Evolutionary conservation across 1,139 yeast species (phyloP).

Genomic region (Taiozyma sp.): DNA sequence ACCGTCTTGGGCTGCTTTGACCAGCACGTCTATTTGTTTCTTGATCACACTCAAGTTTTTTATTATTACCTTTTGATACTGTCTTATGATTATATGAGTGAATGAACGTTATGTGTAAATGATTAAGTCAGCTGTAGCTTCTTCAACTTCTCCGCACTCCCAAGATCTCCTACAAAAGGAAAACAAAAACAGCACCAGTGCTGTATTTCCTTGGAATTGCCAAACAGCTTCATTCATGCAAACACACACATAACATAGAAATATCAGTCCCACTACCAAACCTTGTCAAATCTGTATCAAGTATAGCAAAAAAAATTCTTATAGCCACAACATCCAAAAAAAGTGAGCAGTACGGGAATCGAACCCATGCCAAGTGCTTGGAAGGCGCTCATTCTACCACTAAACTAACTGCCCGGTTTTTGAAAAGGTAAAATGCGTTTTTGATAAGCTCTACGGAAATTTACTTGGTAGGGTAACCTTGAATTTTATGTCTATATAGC

Average conservation of each 20-base stretch:
- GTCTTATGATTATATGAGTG: not conserved
- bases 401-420: slow-evolving; percentile 25
- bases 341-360: slow-evolving; percentile 28
- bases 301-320: too few relatives aligned
- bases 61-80: not conserved
- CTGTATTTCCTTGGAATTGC: too few relatives aligned
- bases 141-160: too few relatives aligned
- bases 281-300: too few relatives aligned
- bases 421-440: not conserved
- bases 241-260: too few relatives aligned
- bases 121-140: not conserved
- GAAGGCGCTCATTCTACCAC: slow-evolving; percentile 29
- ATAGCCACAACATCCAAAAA: not conserved
- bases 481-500: too few relatives aligned
- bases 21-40: not conserved
- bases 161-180: too few relatives aligned
- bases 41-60: not conserved
- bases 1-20: not conserved
- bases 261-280: not conserved
- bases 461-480: not conserved
- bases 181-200: too few relatives aligned
- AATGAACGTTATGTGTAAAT: not conserved
- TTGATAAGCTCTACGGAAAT: not conserved
- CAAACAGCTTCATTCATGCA: too few relatives aligned
- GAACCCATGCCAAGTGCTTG: slow-evolving; percentile 30